Conservation (phyloP, 306 rosid species). For the Erythrophleum fordii region DNA sequence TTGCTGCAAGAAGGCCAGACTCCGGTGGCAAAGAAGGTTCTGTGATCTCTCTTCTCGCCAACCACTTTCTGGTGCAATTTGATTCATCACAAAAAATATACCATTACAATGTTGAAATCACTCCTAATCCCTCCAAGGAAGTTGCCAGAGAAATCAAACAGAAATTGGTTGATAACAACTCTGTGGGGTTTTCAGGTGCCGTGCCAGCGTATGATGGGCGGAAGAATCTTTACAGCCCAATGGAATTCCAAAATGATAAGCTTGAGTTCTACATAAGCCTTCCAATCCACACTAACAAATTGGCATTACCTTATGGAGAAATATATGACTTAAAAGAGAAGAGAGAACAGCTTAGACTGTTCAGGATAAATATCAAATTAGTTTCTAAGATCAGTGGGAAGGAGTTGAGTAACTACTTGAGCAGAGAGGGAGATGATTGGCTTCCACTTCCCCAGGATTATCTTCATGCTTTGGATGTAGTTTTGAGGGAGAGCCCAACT, state of each 20-base stretch:
- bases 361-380: constrained; percentile 74
- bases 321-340: constrained; percentile 49
- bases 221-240: constrained; percentile 82
- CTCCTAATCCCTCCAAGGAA: constrained; percentile 91
- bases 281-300: constrained; percentile 61
- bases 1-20: constrained; percentile 90
- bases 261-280: constrained; percentile 87
- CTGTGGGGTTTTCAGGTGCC: constrained; percentile 69
- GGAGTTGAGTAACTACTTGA: constrained; percentile 72
- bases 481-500: constrained; percentile 79
- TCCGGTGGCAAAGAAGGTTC: constrained; percentile 93
- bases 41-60: constrained; percentile 80
- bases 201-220: constrained; percentile 91
- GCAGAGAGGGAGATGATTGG: constrained; percentile 85
- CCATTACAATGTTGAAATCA: constrained; percentile 95
- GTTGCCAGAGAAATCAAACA: constrained; percentile 81
- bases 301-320: constrained; percentile 48
- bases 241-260: constrained; percentile 79
- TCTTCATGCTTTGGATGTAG: constrained; percentile 96
- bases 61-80: constrained; percentile 88
- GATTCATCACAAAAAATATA: constrained; percentile 71
- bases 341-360: constrained; percentile 63
- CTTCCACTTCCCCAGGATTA: constrained; percentile 94
- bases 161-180: constrained; percentile 67
- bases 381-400: constrained; percentile 82